phyloP scores from a whole-genome alignment of 2,329 filamentous ascomycete genomes.

The Cordyceps farinosa region DNA sequence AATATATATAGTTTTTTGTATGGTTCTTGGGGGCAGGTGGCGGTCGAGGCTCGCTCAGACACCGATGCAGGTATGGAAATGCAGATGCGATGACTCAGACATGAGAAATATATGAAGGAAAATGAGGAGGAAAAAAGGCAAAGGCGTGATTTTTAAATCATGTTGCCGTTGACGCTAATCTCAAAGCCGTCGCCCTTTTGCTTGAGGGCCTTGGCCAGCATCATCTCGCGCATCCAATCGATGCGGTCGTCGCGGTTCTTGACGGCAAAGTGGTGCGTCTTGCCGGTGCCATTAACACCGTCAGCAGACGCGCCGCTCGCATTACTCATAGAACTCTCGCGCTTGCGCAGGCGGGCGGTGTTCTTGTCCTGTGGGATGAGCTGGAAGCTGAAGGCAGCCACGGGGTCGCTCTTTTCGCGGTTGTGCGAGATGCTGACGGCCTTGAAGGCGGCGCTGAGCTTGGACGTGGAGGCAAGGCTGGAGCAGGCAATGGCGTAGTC shows the following conservation, averaged over 20 bases:
- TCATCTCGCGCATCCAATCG: conserved; percentile 94
- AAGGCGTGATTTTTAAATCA: conserved; percentile 49
- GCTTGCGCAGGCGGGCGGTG: conserved; percentile 50
- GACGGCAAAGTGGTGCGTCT: conserved; percentile 93
- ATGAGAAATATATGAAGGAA: conserved; percentile 17
- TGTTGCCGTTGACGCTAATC: conserved; percentile 76
- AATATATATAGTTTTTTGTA: conserved; percentile 16
- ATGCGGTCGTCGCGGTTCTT: conserved; percentile 84
- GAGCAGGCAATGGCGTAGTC: conserved; percentile 87
- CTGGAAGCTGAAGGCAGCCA: conserved; percentile 78
- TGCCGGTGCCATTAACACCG: conserved; percentile 61
- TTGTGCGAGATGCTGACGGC: conserved; percentile 62
- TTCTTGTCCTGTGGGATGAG: conserved; percentile 68
- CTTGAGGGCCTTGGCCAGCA: conserved; percentile 83
- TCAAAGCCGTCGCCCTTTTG: conserved; percentile 82
- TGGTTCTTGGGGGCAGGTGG: neutral
- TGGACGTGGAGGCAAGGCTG: conserved; percentile 68
- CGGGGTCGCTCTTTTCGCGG: conserved; percentile 52
- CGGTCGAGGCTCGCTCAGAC: conserved; percentile 2
- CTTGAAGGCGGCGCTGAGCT: conserved; percentile 84
- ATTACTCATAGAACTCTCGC: conserved; percentile 46
- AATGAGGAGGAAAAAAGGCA: neutral
- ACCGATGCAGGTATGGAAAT: neutral
- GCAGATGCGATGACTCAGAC: neutral
- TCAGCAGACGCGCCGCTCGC: conserved; percentile 33